Conservation (phyloP, 2,329 filamentous ascomycete genomes). For the Cryphonectria nitschkei region DNA sequence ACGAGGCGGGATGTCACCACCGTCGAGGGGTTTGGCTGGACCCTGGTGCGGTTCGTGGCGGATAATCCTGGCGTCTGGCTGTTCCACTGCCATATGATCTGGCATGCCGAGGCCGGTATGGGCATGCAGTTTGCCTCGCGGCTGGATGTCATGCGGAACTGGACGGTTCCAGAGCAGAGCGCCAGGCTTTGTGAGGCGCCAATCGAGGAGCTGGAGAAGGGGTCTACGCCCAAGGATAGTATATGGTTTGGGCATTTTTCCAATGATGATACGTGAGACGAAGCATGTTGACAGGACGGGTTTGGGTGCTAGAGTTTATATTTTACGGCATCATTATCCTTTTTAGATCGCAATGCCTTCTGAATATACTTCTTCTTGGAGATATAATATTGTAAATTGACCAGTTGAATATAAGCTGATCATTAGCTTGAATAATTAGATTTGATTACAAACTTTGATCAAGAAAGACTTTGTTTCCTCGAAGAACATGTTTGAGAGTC, state of each 20-base stretch:
- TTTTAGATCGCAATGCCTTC: neutral
- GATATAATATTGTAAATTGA: neutral
- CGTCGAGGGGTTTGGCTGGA: conserved; percentile 54
- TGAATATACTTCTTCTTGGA: neutral
- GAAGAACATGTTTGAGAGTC: no score
- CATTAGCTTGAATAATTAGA: no score
- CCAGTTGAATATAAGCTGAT: no score
- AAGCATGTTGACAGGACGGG: no score
- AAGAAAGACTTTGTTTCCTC: no score
- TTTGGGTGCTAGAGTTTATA: neutral
- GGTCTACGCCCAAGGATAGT: conserved; percentile 53
- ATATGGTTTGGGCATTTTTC: conserved; percentile 44
- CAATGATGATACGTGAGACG: conserved; percentile 30
- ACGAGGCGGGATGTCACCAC: conserved; percentile 51
- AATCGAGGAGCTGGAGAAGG: conserved; percentile 50
- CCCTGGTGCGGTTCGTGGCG: conserved; percentile 50
- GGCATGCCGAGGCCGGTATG: conserved; percentile 45
- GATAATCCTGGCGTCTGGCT: conserved; percentile 54
- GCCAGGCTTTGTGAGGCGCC: conserved; percentile 48
- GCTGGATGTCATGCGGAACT: conserved; percentile 48
- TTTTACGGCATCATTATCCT: neutral
- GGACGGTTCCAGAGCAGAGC: conserved; percentile 49
- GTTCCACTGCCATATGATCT: conserved; percentile 46
- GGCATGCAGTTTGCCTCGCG: conserved; percentile 48
- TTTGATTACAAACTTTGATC: no score